A percentile compares a stretch with the other conserved stretches of the same genome.
These are phyloP conservation scores for Neurospora sp. DNA, from an alignment of 495 filamentous ascomycete species.

Conservation along the genomic window DNA sequence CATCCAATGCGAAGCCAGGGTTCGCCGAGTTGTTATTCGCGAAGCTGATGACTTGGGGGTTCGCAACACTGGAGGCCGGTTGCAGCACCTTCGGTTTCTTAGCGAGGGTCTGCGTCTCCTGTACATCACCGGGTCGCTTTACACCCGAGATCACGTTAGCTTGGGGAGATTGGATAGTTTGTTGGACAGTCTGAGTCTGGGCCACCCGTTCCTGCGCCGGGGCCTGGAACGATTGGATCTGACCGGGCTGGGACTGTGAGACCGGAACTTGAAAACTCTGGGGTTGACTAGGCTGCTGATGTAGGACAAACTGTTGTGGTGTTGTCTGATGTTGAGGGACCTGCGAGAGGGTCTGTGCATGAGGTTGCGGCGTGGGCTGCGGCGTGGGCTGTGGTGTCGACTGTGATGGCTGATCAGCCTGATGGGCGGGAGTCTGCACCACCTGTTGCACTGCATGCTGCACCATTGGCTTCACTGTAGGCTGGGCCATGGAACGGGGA, in stretches of 20 bases:
- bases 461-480: neutral
- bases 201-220: neutral
- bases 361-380: neutral
- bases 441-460: neutral
- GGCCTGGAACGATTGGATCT: neutral
- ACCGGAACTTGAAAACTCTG: neutral
- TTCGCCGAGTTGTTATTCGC: neutral
- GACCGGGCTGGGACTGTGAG: neutral
- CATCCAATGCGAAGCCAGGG: neutral
- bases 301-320: neutral
- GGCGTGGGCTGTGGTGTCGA: neutral
- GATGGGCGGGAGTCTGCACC: constrained; percentile 1
- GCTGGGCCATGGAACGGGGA: neutral
- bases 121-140: constrained; percentile 11
- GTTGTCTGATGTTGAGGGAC: neutral
- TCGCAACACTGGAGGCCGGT: neutral
- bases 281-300: neutral
- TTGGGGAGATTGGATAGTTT: neutral
- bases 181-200: constrained; percentile 7
- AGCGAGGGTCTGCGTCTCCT: constrained; percentile 2
- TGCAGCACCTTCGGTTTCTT: constrained; percentile 16
- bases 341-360: neutral
- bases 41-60: neutral
- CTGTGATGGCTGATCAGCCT: neutral
- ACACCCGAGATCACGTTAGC: constrained; percentile 1